Evolutionary conservation across 2,329 filamentous ascomycete genomes (phyloP).

Genomic region (Chalaropsis thielavioides): DNA sequence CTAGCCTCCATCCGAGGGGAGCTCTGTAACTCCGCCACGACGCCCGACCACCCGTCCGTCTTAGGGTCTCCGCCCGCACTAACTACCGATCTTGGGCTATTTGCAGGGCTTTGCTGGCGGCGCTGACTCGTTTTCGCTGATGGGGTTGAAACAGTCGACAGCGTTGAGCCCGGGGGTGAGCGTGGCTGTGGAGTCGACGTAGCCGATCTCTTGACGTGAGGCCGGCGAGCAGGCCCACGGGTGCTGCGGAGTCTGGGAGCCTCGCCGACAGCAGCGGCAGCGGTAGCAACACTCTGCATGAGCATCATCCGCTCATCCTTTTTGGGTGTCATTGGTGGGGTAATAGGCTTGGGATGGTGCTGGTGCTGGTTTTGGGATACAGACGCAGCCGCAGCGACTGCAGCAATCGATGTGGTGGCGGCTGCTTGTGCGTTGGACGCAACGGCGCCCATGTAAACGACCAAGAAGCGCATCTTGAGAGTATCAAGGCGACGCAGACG

Average conservation of each 20-base stretch:
- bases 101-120: not conserved
- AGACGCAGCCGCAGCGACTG: conserved; percentile 2
- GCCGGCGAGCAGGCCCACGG: not conserved
- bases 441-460: conserved; percentile 49
- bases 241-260: conserved; percentile 2
- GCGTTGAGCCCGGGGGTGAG: conserved; percentile 8
- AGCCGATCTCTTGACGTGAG: conserved; percentile 3
- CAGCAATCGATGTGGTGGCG: conserved; percentile 5
- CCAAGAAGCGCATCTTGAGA: conserved; percentile 49
- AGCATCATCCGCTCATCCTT: conserved; percentile 12
- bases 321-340: conserved; percentile 9
- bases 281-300: conserved; percentile 14
- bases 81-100: conserved; percentile 10
- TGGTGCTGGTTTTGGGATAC: not conserved
- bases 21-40: conserved; percentile 47
- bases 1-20: conserved; percentile 47
- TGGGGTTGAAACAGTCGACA: conserved; percentile 3
- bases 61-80: conserved; percentile 21
- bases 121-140: conserved; percentile 3
- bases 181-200: not conserved
- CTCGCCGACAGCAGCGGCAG: conserved; percentile 8
- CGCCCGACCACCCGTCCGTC: conserved; percentile 42
- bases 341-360: conserved; percentile 1
- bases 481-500: conserved; percentile 44
- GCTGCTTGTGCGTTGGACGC: conserved; percentile 24